Evolutionary conservation across 2,329 filamentous ascomycete genomes (phyloP), one percentile per base, ranked within the genome.

Genomic region (Fusarium sublunatum): DNA sequence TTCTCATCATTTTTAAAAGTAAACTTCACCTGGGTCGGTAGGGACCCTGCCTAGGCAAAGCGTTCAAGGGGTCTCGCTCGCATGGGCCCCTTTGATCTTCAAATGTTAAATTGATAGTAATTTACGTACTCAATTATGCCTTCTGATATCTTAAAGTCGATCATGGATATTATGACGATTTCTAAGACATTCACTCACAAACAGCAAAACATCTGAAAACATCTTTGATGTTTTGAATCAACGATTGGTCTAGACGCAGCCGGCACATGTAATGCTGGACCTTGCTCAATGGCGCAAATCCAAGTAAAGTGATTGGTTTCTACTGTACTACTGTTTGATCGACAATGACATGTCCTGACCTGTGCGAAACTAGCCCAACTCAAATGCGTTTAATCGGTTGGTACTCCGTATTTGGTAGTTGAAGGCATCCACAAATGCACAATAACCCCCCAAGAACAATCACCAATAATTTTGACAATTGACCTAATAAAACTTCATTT

Each of bases 401-500:
- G 19, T 19, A 19, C 19, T 19, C 19, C 19, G 19, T 19, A 19
- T 19, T 19, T 19, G 19, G 19, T 10, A 11, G 8, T 11, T 29
- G 28, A 29, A 7, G 2, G 12, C n/a, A 6, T 15, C 5, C 29
- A 19, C 12, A 24, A 26, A 22, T 22, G 11, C 25, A 36, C 12
- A 15, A 4, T 32, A 19, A 10, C 35, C 19, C 12, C 8, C n/a
- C 15, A 12, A 41, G 11, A 32, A 13, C 10, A 11, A 35, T 34
- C 19, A 31, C 42, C 41, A 48, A 42, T 25, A 26, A 39, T 43
- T 45, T 47, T 13, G 9, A 49, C 35, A 62, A 47, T 52, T 19
- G 19, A 19, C 19, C 19, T 19, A 19, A 50, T 60, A 49, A 62
- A 62, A 22, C 38, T 44, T 62, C 44, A 62, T 53, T 50, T 58